phyloP scores from a whole-genome alignment of 2,329 filamentous ascomycete species.

The Ceratocystis destructans region DNA sequence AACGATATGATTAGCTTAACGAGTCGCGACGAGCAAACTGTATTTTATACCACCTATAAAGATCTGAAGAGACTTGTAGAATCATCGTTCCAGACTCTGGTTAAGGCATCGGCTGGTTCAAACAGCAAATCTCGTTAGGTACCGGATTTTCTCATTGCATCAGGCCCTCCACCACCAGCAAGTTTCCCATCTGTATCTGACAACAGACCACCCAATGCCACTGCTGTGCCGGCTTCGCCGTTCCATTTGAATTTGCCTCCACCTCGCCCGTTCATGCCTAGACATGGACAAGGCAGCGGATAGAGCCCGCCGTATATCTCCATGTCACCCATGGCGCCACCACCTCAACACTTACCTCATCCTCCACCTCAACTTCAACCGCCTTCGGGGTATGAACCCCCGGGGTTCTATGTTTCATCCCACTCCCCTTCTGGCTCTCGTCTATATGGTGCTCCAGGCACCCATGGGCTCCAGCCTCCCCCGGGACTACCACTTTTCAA shows the following conservation, averaged over 20 bases:
- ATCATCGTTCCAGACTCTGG: constrained; percentile 44
- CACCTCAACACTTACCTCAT: background rate
- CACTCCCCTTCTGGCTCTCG: background rate
- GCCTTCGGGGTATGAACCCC: background rate
- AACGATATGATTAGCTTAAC: constrained; percentile 78
- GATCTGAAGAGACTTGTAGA: constrained; percentile 60
- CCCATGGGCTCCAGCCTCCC: background rate
- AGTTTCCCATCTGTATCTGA: background rate
- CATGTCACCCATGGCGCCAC: background rate
- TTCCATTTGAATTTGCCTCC: background rate
- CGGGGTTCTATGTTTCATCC: background rate
- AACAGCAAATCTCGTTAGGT: constrained; percentile 18
- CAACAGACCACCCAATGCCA: background rate
- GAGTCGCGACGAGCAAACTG: constrained; percentile 79
- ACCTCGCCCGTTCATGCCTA: background rate
- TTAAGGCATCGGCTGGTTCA: constrained; percentile 32
- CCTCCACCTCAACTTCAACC: background rate
- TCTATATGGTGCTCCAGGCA: background rate
- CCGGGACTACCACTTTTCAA: background rate
- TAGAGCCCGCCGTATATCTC: constrained; percentile 6
- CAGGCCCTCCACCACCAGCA: background rate
- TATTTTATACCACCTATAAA: constrained; percentile 78
- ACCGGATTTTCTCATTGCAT: constrained; percentile 2
- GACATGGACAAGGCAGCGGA: constrained; percentile 9
- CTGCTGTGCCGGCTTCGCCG: background rate